Base-by-base conservation (phyloP, 176 grass and related monocot genomes). In the Eremochloa ophiuroides region DNA sequence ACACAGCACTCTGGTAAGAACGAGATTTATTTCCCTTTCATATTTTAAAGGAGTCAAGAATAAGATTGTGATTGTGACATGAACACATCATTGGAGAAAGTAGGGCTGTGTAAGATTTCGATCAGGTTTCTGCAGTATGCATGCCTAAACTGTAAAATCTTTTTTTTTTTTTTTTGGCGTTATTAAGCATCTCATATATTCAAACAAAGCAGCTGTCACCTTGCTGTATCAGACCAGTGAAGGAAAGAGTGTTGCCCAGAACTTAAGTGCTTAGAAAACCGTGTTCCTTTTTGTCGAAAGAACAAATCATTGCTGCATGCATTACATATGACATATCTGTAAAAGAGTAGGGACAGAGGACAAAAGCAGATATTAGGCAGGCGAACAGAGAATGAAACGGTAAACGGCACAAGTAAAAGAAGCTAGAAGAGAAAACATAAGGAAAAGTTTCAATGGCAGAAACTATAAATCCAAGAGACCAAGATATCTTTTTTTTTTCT, bases 301-400 rank as follows among this genome's bases (percentile, higher is more conserved):
- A 87, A 91, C 69, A 98, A 78, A 69, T 88, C 92, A 63, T 89
- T 93, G 73, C 66, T 89, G 92, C 92, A 98, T 30, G 95, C 95
- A 89, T 98, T 98, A 86, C 95, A 98, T 74, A 98, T 94, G 39
- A 98, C 88, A 75, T 87, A 98, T 84, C 95, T 98, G 80, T 64
- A 92, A 85, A 87, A 73, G 33, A 88, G 79, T 64, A 83, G 40
- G 10, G 76, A 68, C 39, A 75, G 46, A 82, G 25, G 43, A 73
- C 47, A 70, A 40, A 82, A 82, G 11, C 59, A 46, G 17, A 62
- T 37, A 87, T 76, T 78, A 87, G 37, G 37, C 44, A 42, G 25
- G 70, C 15, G 76, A 68, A 60, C 11, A 61, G 14, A 41, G 46
- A 81, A 31, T 14, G 11, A 67, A 75, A 77, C 29, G 58, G 72